Evolutionary conservation across 1,284 basidiomycete species (phyloP).

Genomic region (Pulveroboletus sp.): DNA sequence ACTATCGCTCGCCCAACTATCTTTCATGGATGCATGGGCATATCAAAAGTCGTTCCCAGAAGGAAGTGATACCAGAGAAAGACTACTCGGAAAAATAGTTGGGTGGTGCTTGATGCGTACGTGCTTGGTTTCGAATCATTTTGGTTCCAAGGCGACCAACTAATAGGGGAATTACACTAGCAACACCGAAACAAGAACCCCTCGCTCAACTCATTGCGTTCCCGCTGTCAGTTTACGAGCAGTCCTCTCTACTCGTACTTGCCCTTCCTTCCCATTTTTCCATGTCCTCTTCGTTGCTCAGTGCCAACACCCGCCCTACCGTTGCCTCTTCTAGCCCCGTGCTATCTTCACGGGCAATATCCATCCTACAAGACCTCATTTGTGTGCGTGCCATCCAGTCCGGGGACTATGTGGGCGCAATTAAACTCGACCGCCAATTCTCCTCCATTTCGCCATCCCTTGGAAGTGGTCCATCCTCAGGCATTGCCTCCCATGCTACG

Average conservation of each 20-base stretch:
- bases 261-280: constrained; percentile 52
- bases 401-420: constrained; percentile 70
- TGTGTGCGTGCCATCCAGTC: constrained; percentile 77
- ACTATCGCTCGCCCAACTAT: constrained; percentile 62
- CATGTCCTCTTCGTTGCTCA: constrained; percentile 21
- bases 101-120: constrained; percentile 69
- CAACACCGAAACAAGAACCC: constrained; percentile 56
- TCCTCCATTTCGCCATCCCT: constrained; percentile 27
- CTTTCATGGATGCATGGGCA: constrained; percentile 68
- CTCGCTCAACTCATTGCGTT: constrained; percentile 62
- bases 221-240: constrained; percentile 65
- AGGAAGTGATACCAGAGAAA: constrained; percentile 48
- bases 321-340: constrained; percentile 28
- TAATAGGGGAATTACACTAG: constrained; percentile 35
- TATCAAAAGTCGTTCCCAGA: constrained; percentile 71
- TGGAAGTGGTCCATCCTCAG: constrained; percentile 25
- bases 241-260: constrained; percentile 54
- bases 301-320: background rate
- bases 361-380: constrained; percentile 77
- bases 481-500: constrained; percentile 4
- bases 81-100: constrained; percentile 61
- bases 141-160: background rate
- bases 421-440: constrained; percentile 74
- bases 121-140: constrained; percentile 32
- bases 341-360: constrained; percentile 43